Evolutionary conservation across 352 stramenopile genomes (phyloP).

Genomic region (Globisporangium paroecandrum): DNA sequence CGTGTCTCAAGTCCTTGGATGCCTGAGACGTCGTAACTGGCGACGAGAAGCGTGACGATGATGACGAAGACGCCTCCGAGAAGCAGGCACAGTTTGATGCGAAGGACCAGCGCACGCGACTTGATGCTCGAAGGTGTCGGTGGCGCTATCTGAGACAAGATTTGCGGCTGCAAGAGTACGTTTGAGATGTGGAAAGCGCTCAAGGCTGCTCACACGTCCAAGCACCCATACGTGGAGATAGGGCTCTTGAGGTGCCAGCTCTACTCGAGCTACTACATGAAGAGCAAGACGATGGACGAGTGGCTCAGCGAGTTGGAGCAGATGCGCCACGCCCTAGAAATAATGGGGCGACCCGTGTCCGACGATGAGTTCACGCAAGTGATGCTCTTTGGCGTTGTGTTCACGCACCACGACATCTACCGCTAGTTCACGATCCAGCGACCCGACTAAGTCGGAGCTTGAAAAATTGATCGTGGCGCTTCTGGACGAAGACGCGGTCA

Average conservation of each 20-base stretch:
- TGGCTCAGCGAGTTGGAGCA: background rate
- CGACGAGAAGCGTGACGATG: background rate
- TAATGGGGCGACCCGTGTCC: background rate
- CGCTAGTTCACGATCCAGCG: background rate
- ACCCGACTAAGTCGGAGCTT: background rate
- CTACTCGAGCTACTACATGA: conserved; percentile 4
- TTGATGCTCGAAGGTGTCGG: background rate
- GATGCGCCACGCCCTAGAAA: background rate
- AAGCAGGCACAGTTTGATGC: background rate
- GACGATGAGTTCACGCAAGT: background rate
- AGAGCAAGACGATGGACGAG: background rate
- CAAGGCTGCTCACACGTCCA: background rate
- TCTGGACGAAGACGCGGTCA: background rate
- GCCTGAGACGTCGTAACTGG: background rate
- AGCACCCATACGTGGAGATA: background rate
- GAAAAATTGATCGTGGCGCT: background rate
- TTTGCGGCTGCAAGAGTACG: background rate
- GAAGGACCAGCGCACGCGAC: background rate
- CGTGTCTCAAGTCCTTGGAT: background rate
- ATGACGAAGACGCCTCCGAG: background rate
- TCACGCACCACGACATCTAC: background rate
- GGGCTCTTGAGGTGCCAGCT: background rate
- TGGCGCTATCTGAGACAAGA: background rate
- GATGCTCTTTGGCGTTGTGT: background rate
- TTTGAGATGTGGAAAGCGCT: background rate